Conservation (phyloP, 495 filamentous ascomycete genomes). For the Podospora didyma region DNA sequence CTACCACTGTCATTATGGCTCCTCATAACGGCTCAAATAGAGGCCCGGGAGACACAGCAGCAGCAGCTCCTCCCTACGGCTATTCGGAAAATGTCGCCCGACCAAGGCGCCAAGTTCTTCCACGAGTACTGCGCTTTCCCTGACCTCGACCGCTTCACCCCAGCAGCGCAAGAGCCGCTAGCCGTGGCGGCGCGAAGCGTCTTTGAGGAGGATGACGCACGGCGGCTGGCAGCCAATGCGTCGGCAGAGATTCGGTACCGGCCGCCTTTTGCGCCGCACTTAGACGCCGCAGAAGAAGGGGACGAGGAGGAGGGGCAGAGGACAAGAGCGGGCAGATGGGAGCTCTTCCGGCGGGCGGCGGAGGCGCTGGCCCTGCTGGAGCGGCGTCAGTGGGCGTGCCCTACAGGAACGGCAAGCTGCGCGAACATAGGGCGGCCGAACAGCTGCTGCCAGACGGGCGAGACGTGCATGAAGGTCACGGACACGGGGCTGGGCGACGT, state of each 20-base stretch:
- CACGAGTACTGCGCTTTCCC: conserved; percentile 53
- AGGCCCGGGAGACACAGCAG: conserved; percentile 13
- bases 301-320: not conserved
- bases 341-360: conserved; percentile 24
- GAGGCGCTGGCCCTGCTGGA: conserved; percentile 37
- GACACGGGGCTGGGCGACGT: conserved; percentile 72
- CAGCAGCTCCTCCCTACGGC: conserved; percentile 40
- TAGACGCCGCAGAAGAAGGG: not conserved
- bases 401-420: conserved; percentile 64
- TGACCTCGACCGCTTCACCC: conserved; percentile 13
- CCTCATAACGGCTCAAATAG: conserved; percentile 37
- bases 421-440: conserved; percentile 63
- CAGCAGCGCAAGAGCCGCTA: conserved; percentile 4
- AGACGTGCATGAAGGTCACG: conserved; percentile 67
- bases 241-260: conserved; percentile 27
- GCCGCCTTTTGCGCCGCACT: conserved; percentile 35
- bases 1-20: conserved; percentile 49
- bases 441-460: conserved; percentile 67
- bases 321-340: not conserved
- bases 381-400: conserved; percentile 66
- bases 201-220: conserved; percentile 17
- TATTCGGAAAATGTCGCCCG: conserved; percentile 70
- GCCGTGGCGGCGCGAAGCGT: conserved; percentile 14
- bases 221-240: conserved; percentile 21
- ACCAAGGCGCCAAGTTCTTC: conserved; percentile 85